Evolutionary conservation across 2,329 filamentous ascomycete genomes (phyloP).

Genomic region (Fusarium irregulare): DNA sequence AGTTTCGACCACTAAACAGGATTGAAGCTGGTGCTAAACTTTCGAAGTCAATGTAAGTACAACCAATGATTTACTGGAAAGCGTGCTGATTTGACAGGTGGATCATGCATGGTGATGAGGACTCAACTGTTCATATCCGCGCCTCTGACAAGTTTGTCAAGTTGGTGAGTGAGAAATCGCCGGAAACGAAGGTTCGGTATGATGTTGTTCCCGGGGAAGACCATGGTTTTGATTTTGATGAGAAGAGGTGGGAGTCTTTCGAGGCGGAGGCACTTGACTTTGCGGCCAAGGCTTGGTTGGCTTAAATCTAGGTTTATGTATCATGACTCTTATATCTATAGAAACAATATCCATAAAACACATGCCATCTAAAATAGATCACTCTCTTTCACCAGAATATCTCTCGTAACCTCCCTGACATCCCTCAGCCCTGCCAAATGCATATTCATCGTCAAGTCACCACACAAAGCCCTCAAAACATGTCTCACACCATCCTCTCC

Average conservation of each 20-base stretch:
- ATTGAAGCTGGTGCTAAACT: constrained; percentile 26
- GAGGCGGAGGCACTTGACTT: constrained; percentile 28
- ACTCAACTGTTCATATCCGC: constrained; percentile 16
- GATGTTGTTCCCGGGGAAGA: constrained; percentile 33
- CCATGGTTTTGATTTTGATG: constrained; percentile 41
- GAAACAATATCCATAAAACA: no score
- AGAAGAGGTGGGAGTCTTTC: constrained; percentile 30
- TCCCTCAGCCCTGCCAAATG: constrained; percentile 27
- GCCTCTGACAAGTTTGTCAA: constrained; percentile 22
- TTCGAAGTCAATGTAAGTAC: constrained; percentile 29
- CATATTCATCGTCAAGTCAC: constrained; percentile 35
- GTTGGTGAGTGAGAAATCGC: constrained; percentile 8
- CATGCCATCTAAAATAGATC: not conserved
- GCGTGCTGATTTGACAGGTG: constrained; percentile 21
- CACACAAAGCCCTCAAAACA: constrained; percentile 19
- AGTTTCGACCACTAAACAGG: constrained; percentile 32
- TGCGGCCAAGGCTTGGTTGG: constrained; percentile 31
- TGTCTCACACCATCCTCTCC: constrained; percentile 22
- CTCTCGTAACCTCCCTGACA: constrained; percentile 10
- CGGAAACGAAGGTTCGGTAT: constrained; percentile 20
- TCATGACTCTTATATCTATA: no score
- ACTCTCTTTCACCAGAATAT: constrained; percentile 11
- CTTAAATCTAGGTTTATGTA: not conserved
- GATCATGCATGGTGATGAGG: constrained; percentile 41
- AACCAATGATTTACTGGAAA: fast-evolving